phyloP scores from a whole-genome alignment of 2,329 filamentous ascomycete species.

The Colletotrichum siamense region DNA sequence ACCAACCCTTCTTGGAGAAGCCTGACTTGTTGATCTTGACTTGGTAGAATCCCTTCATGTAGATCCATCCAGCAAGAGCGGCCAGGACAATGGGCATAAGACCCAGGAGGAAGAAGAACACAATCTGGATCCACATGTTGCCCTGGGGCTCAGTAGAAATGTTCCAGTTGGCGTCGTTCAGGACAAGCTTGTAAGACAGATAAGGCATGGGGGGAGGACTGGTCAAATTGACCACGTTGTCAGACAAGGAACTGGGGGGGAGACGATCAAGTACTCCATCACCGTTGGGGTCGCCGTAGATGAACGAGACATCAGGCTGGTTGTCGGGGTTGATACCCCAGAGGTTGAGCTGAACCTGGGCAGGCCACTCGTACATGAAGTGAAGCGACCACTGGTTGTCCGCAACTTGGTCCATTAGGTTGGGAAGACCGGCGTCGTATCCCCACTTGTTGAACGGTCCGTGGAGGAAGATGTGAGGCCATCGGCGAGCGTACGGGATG shows the following conservation, averaged over 20 bases:
- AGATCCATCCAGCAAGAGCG: conserved; percentile 54
- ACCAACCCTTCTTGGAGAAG: conserved; percentile 27
- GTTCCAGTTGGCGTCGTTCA: conserved; percentile 60
- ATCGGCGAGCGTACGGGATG: conserved; percentile 47
- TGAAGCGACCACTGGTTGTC: conserved; percentile 62
- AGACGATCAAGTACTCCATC: conserved; percentile 68
- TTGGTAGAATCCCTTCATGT: conserved; percentile 58
- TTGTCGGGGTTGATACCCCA: conserved; percentile 72
- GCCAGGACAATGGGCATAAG: conserved; percentile 57
- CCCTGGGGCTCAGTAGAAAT: conserved; percentile 59
- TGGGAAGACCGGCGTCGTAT: conserved; percentile 57
- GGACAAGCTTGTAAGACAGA: conserved; percentile 57
- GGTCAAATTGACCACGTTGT: conserved; percentile 65
- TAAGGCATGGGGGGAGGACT: conserved; percentile 55
- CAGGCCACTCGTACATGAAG: conserved; percentile 69
- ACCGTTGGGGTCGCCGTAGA: conserved; percentile 67
- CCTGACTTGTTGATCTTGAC: conserved; percentile 59
- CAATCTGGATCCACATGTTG: conserved; percentile 56
- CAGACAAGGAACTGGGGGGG: conserved; percentile 61
- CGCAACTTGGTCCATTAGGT: conserved; percentile 34
- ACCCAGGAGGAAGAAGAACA: conserved; percentile 57
- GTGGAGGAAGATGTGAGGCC: conserved; percentile 68
- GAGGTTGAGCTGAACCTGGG: conserved; percentile 65
- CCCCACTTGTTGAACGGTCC: conserved; percentile 69
- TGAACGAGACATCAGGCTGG: conserved; percentile 62